These are phyloP conservation scores for Colletotrichum simmondsii DNA, from an alignment of 2,329 filamentous ascomycete genomes.

Conservation along the genomic window DNA sequence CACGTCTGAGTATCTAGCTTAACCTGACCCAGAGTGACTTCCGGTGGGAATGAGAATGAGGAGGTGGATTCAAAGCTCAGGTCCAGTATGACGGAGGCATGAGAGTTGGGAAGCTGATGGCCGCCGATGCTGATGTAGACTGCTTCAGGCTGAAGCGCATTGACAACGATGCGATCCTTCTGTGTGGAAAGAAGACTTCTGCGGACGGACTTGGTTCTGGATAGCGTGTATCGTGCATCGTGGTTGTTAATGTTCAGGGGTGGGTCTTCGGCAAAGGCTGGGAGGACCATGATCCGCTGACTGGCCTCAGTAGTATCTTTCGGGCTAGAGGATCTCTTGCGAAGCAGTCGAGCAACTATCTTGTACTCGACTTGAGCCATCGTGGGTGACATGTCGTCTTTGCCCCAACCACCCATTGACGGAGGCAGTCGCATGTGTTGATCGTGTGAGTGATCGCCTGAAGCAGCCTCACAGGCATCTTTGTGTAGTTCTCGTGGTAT, in stretches of 20 bases:
- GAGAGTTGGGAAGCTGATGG: conserved; percentile 52
- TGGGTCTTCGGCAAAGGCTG: conserved; percentile 58
- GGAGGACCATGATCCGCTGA: conserved; percentile 62
- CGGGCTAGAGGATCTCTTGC: conserved; percentile 36
- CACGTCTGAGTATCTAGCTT: conserved; percentile 65
- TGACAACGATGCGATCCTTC: conserved; percentile 58
- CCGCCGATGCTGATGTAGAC: conserved; percentile 61
- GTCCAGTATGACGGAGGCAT: conserved; percentile 53
- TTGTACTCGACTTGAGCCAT: conserved; percentile 66
- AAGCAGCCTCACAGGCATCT: conserved; percentile 63
- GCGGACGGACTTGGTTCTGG: conserved; percentile 62
- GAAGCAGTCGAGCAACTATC: conserved; percentile 57
- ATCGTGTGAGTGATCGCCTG: conserved; percentile 57
- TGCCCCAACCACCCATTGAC: conserved; percentile 62
- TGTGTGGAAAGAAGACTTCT: conserved; percentile 63
- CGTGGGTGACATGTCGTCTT: conserved; percentile 64
- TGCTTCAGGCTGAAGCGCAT: conserved; percentile 57
- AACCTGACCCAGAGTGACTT: conserved; percentile 57
- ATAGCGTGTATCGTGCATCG: conserved; percentile 61
- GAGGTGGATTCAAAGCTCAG: conserved; percentile 59
- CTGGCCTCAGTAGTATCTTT: conserved; percentile 51
- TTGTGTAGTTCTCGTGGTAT: conserved; percentile 67
- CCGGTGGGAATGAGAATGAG: conserved; percentile 55
- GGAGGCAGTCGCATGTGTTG: conserved; percentile 66
- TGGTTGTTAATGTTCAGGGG: conserved; percentile 59